These are phyloP conservation scores for Papilionanthe hybrid DNA, from an alignment of 116 monocot genomes.

Conservation along the genomic window DNA sequence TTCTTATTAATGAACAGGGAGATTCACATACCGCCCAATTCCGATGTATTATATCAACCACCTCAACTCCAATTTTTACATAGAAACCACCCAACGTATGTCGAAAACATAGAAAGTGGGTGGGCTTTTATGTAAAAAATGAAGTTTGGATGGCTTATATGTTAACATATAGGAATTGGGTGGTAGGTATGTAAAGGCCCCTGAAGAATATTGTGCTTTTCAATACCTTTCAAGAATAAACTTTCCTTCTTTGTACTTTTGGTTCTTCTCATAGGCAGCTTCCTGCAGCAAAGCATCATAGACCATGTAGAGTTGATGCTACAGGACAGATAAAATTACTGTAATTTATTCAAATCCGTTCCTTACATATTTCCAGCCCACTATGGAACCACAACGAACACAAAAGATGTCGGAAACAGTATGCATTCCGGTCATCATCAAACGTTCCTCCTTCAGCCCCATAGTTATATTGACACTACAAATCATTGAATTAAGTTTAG, in stretches of 20 bases:
- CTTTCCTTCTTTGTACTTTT: constrained; percentile 98
- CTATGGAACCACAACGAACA: constrained; percentile 79
- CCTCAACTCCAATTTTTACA: too few relatives aligned
- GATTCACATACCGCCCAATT: too few relatives aligned
- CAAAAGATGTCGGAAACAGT: constrained; percentile 96
- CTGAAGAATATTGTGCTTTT: not conserved
- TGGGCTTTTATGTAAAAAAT: too few relatives aligned
- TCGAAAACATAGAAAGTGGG: too few relatives aligned
- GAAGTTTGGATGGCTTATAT: too few relatives aligned
- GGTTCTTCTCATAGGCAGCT: constrained; percentile 71
- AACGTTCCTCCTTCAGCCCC: constrained; percentile 63
- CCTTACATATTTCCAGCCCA: constrained; percentile 99
- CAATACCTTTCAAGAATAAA: constrained; percentile 87
- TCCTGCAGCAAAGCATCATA: constrained; percentile 30
- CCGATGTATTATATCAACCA: too few relatives aligned
- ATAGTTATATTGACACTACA: constrained; percentile 67
- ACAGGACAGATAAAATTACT: not conserved
- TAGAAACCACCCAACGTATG: too few relatives aligned
- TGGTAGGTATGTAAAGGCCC: too few relatives aligned
- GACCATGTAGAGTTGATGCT: not conserved
- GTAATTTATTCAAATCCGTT: not conserved
- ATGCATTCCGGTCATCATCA: constrained; percentile 94
- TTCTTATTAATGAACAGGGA: too few relatives aligned
- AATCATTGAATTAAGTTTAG: constrained; percentile 3
- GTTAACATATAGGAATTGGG: too few relatives aligned